Evolutionary conservation across 2,329 filamentous ascomycete genomes (phyloP).

Genomic region (Rhexocercosporidium sp.): DNA sequence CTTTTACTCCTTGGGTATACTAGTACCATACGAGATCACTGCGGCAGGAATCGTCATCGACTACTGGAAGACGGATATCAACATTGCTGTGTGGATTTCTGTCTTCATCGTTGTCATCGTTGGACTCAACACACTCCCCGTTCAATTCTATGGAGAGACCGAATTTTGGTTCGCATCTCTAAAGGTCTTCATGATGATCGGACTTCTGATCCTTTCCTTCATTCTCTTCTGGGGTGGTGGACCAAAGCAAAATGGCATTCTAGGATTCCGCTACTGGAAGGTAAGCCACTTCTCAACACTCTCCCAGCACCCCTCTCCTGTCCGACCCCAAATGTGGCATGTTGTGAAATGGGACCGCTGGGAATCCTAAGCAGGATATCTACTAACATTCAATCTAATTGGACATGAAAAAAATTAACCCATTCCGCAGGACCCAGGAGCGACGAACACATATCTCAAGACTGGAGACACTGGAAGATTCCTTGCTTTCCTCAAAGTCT

Average conservation of each 20-base stretch:
- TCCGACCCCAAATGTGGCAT: too few species aligned
- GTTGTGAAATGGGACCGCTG: too few species aligned
- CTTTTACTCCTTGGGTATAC: slow-evolving; percentile 46
- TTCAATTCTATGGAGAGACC: slow-evolving; percentile 63
- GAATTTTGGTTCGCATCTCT: slow-evolving; percentile 55
- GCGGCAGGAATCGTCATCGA: slow-evolving; percentile 50
- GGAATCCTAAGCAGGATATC: too few species aligned
- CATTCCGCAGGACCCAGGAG: slow-evolving; percentile 46
- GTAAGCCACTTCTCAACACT: too few species aligned
- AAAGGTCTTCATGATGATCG: slow-evolving; percentile 42
- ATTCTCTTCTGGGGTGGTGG: slow-evolving; percentile 45
- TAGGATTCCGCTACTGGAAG: slow-evolving; percentile 55
- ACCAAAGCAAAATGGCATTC: slow-evolving; percentile 37
- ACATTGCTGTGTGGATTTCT: slow-evolving; percentile 49
- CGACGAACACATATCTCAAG: slow-evolving; percentile 48
- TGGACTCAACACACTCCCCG: slow-evolving; percentile 50
- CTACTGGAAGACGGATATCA: slow-evolving; percentile 49
- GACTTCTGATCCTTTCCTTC: slow-evolving; percentile 41
- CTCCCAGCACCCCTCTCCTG: too few species aligned
- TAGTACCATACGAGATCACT: slow-evolving; percentile 45
- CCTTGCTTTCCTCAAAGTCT: slow-evolving; percentile 54
- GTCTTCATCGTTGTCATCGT: slow-evolving; percentile 48
- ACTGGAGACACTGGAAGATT: slow-evolving; percentile 54
- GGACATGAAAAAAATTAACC: neutral
- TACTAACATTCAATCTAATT: neutral